Evolutionary conservation across 176 grass and related monocot species (phyloP).

Genomic region (Urochloa ruziziensis): DNA sequence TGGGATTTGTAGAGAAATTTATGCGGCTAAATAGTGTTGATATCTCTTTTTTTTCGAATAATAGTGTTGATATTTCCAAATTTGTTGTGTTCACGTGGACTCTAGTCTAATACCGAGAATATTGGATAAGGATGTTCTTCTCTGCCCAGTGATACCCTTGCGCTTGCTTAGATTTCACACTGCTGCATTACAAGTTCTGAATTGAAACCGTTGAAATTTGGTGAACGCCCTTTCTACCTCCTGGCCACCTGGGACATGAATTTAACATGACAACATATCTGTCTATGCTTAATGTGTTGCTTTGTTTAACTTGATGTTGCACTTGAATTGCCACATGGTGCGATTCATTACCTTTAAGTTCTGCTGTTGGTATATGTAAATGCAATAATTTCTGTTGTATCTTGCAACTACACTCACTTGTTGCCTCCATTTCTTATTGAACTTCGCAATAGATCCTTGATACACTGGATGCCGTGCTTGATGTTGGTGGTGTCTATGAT

Average conservation of each 20-base stretch:
- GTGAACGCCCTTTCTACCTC: background rate
- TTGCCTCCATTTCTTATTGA: conserved; percentile 12
- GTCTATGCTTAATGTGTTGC: background rate
- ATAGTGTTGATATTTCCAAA: too few species aligned
- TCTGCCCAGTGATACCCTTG: background rate
- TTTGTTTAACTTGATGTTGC: background rate
- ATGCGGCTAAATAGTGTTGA: background rate
- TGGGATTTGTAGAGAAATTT: background rate
- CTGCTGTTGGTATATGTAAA: background rate
- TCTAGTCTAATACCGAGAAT: background rate
- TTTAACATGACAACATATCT: background rate
- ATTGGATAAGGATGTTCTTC: background rate
- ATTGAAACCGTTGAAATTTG: background rate
- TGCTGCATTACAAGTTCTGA: background rate
- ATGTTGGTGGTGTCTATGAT: conserved; percentile 96
- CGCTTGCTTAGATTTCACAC: background rate
- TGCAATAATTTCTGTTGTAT: background rate
- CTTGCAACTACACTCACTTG: background rate
- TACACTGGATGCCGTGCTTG: conserved; percentile 84
- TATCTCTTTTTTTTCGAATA: too few species aligned
- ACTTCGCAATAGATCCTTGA: conserved; percentile 62
- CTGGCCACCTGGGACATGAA: background rate
- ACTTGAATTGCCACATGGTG: too few species aligned
- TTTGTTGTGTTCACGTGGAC: background rate
- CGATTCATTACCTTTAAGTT: background rate